These are phyloP conservation scores for Knoxdaviesia capensis DNA, from an alignment of 2,329 filamentous ascomycete genomes.

Conservation along the genomic window DNA sequence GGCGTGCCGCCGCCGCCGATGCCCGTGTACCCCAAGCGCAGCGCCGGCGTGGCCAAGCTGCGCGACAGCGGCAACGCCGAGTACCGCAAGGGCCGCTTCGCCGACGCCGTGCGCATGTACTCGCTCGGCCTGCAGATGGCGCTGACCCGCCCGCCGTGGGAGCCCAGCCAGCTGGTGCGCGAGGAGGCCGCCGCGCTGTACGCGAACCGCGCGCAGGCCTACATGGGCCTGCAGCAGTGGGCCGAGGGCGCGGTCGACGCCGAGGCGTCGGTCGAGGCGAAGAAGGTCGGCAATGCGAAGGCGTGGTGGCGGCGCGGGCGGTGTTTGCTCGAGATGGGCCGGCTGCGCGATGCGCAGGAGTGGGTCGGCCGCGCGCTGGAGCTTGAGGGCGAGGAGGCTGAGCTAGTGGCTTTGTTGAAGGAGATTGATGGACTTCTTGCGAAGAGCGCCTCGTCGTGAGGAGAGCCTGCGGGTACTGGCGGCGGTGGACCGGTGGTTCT, in stretches of 20 bases:
- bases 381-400: constrained; percentile 53
- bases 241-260: constrained; percentile 74
- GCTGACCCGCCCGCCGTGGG: constrained; percentile 62
- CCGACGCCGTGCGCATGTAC: constrained; percentile 65
- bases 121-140: constrained; percentile 82
- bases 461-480: too few species aligned
- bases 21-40: constrained; percentile 83
- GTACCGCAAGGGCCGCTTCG: constrained; percentile 58
- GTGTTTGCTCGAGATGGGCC: constrained; percentile 79
- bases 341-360: constrained; percentile 60
- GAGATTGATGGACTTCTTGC: constrained; percentile 33
- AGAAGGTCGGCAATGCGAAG: constrained; percentile 75
- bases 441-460: constrained; percentile 10
- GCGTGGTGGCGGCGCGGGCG: constrained; percentile 80
- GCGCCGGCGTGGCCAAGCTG: constrained; percentile 72
- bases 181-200: constrained; percentile 70
- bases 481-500: too few species aligned
- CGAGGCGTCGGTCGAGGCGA: constrained; percentile 71
- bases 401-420: constrained; percentile 41
- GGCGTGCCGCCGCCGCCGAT: constrained; percentile 65
- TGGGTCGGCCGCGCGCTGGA: constrained; percentile 65
- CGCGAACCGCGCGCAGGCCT: constrained; percentile 74
- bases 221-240: constrained; percentile 71
- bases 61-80: constrained; percentile 70
- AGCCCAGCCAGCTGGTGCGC: constrained; percentile 61